Evolutionary conservation across 1,284 basidiomycete species (phyloP).

Genomic region (Rugosomyces carneus): DNA sequence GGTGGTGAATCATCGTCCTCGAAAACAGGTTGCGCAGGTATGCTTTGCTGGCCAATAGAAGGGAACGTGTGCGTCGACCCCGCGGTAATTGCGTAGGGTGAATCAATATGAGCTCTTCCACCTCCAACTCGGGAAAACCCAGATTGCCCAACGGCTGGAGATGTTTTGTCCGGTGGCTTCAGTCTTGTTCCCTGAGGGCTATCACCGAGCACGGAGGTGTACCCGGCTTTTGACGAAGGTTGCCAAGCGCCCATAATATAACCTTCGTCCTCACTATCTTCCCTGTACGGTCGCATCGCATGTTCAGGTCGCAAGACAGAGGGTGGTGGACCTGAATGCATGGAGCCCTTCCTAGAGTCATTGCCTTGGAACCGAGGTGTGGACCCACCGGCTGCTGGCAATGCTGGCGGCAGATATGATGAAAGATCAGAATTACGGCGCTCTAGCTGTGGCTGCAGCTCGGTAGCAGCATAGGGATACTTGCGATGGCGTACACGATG

Average conservation of each 20-base stretch:
- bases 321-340: slow-evolving; percentile 58
- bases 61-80: slow-evolving; percentile 60
- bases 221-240: slow-evolving; percentile 53
- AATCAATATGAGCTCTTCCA: slow-evolving; percentile 70
- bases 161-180: slow-evolving; percentile 14
- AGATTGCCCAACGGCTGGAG: slow-evolving; percentile 31
- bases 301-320: slow-evolving; percentile 75
- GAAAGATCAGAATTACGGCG: slow-evolving; percentile 33
- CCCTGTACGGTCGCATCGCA: slow-evolving; percentile 66
- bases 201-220: slow-evolving; percentile 37
- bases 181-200: slow-evolving; percentile 24
- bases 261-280: slow-evolving; percentile 76
- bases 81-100: slow-evolving; percentile 66
- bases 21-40: slow-evolving; percentile 15
- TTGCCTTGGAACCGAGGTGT: slow-evolving; percentile 32
- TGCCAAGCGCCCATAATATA: slow-evolving; percentile 85
- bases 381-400: slow-evolving; percentile 16
- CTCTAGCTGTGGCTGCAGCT: slow-evolving; percentile 14
- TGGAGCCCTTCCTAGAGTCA: slow-evolving; percentile 41
- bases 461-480: slow-evolving; percentile 17
- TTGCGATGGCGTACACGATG: slow-evolving; percentile 20
- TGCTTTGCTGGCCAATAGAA: slow-evolving; percentile 45
- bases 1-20: slow-evolving; percentile 44
- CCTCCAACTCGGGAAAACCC: slow-evolving; percentile 78
- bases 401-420: slow-evolving; percentile 34